A percentile compares a stretch with the other conserved stretches of the same genome.
These are phyloP conservation scores for Starmerella tilneyi DNA, from an alignment of 805 yeast species.

Conservation along the genomic window DNA sequence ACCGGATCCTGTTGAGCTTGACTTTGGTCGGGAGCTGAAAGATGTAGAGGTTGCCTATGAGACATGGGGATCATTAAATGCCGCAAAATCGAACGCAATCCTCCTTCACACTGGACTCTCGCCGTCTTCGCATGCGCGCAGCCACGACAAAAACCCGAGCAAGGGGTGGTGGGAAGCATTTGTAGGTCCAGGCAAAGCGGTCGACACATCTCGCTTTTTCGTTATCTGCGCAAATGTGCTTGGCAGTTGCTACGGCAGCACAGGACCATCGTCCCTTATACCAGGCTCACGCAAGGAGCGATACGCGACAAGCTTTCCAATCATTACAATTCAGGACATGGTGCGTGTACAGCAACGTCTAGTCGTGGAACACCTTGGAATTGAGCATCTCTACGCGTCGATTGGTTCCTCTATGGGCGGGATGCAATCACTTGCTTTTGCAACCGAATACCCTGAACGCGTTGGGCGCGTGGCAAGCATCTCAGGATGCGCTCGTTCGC, in stretches of 20 bases:
- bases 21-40: conserved; percentile 70
- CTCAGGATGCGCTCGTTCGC: conserved; percentile 87
- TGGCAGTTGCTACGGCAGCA: conserved; percentile 92
- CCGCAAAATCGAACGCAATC: conserved; percentile 56
- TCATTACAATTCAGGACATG: conserved; percentile 79
- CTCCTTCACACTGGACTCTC: conserved; percentile 83
- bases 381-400: conserved; percentile 57
- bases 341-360: conserved; percentile 75
- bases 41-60: conserved; percentile 80
- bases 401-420: conserved; percentile 97
- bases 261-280: conserved; percentile 78
- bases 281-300: conserved; percentile 49
- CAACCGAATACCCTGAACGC: conserved; percentile 66
- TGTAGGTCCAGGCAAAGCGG: conserved; percentile 67
- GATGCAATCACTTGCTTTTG: conserved; percentile 90
- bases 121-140: conserved; percentile 87
- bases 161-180: conserved; percentile 96
- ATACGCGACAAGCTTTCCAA: conserved; percentile 83
- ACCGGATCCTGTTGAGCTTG: conserved; percentile 46
- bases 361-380: conserved; percentile 51
- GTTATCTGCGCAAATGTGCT: conserved; percentile 82
- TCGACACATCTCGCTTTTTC: conserved; percentile 74
- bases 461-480: conserved; percentile 69
- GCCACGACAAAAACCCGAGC: conserved; percentile 55
- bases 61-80: conserved; percentile 73